phyloP scores from a whole-genome alignment of 768 basidiomycete genomes.

The Scleroderma bovista region DNA sequence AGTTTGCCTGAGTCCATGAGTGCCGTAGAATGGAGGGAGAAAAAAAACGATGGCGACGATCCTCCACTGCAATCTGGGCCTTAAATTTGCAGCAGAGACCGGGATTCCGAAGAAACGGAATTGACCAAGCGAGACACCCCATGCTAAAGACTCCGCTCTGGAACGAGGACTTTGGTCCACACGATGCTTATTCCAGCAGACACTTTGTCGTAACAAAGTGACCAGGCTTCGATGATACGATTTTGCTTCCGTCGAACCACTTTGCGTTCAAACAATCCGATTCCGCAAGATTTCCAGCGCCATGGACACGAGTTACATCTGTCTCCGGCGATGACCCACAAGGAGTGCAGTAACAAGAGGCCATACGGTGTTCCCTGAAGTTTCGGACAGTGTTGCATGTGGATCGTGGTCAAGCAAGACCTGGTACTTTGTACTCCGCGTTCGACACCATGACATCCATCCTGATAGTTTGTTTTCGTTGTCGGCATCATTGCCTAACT shows the following conservation, averaged over 20 bases:
- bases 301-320: not conserved
- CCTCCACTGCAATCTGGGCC: not conserved
- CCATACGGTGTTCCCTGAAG: no score
- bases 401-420: no score
- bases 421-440: no score
- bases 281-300: not conserved
- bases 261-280: not conserved
- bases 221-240: not conserved
- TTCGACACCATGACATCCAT: no score
- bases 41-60: not conserved
- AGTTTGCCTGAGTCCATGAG: constrained; percentile 1
- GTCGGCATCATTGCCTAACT: no score
- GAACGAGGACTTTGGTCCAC: not conserved
- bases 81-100: constrained; percentile 2
- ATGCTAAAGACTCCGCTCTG: constrained; percentile 2
- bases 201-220: not conserved
- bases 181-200: not conserved
- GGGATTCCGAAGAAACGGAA: not conserved
- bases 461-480: no score
- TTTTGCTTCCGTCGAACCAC: constrained; percentile 7
- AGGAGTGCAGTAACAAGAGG: no score
- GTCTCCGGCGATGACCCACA: not conserved
- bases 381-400: no score
- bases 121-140: not conserved
- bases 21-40: not conserved